These are phyloP conservation scores for Syzygium jambos DNA, from an alignment of 345 rosid genomes.

Conservation along the genomic window DNA sequence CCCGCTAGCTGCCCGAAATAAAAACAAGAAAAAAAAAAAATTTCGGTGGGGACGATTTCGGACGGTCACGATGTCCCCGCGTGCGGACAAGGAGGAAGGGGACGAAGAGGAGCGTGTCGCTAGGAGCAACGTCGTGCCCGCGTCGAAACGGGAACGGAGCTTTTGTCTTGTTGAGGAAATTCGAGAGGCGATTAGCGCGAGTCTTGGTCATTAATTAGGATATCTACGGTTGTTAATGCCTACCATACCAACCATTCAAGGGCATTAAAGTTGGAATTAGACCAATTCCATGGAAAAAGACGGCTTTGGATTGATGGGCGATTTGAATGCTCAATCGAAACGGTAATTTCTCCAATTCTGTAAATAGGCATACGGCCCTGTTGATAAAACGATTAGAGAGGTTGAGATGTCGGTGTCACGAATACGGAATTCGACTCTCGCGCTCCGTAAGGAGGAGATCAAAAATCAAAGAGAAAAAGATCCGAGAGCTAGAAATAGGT, in stretches of 20 bases:
- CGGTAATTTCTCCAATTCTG: too few species aligned
- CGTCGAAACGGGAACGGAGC: background rate
- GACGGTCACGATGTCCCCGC: background rate
- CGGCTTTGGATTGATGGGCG: background rate
- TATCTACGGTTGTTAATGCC: background rate
- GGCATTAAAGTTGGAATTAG: background rate
- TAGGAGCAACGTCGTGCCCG: background rate
- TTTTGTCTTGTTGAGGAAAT: background rate
- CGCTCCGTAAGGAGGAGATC: fast-evolving
- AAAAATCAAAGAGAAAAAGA: too few species aligned
- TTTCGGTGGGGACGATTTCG: background rate
- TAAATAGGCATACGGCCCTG: too few species aligned
- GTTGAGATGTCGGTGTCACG: too few species aligned
- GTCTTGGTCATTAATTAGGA: background rate
- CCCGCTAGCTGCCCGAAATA: background rate
- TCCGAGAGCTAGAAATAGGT: too few species aligned
- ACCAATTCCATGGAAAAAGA: background rate
- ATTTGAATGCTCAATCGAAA: too few species aligned
- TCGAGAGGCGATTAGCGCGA: background rate
- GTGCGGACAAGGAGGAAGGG: background rate
- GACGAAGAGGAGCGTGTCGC: background rate
- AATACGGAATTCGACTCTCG: fast-evolving
- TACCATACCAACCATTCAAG: background rate
- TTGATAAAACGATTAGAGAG: fast-evolving
- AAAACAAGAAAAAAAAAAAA: background rate